phyloP scores from a whole-genome alignment of 106 monocot species.

The Narthecium ossifragum region DNA sequence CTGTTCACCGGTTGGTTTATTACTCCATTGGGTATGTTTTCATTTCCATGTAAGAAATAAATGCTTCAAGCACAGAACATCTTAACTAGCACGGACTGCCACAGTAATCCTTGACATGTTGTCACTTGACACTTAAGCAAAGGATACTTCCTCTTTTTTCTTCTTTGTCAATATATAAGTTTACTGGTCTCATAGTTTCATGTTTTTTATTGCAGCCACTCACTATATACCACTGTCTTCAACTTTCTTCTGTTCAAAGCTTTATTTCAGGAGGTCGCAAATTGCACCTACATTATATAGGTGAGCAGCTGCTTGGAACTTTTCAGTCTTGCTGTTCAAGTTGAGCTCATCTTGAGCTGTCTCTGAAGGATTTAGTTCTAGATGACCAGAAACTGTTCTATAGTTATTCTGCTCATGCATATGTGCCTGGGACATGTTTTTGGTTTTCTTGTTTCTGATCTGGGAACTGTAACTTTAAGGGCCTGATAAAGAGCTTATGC shows the following conservation, averaged over 20 bases:
- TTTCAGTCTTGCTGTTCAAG: no score
- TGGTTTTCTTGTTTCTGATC: conserved; percentile 4
- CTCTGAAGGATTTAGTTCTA: no score
- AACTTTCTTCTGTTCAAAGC: conserved; percentile 27
- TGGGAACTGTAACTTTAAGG: conserved; percentile 45
- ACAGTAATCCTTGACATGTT: no score
- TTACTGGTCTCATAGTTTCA: neutral
- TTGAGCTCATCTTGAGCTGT: no score
- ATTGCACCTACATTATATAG: conserved; percentile 76
- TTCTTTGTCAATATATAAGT: neutral
- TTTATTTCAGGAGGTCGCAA: conserved; percentile 26
- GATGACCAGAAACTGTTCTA: no score
- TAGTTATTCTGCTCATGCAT: neutral
- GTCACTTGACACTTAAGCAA: no score
- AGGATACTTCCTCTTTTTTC: no score
- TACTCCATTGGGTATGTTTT: conserved; percentile 83
- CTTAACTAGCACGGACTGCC: no score
- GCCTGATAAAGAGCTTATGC: conserved; percentile 75
- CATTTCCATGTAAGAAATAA: no score
- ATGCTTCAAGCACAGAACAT: no score
- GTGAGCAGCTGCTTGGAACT: neutral
- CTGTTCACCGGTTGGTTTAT: conserved; percentile 64
- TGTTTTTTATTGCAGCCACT: conserved; percentile 58
- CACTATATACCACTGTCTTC: conserved; percentile 72
- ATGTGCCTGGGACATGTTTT: neutral